A percentile compares a stretch with the other conserved stretches of the same genome.
Conservation (phyloP, 768 basidiomycete genomes). For the Leccinum arenicola region DNA sequence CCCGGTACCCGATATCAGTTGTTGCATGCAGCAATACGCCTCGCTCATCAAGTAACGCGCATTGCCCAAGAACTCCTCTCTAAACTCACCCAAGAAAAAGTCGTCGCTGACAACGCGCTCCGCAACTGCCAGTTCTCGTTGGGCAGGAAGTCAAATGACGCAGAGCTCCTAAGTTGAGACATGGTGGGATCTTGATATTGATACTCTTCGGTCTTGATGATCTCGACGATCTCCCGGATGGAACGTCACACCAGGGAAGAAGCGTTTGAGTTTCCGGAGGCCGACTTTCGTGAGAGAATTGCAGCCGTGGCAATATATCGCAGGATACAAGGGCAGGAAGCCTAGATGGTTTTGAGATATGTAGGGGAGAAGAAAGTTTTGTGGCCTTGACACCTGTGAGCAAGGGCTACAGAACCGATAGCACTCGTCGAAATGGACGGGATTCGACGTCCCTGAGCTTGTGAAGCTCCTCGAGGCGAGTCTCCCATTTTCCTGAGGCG, state of each 20-base stretch:
- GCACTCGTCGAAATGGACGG: conserved; percentile 28
- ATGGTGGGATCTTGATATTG: conserved; percentile 95
- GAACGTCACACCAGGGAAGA: conserved; percentile 82
- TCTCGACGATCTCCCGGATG: conserved; percentile 87
- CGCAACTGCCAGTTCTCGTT: conserved; percentile 71
- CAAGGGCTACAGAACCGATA: too few species aligned
- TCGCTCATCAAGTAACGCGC: conserved; percentile 95
- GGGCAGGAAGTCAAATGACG: conserved; percentile 94
- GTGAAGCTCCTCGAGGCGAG: conserved; percentile 92
- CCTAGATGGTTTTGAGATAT: conserved; percentile 56
- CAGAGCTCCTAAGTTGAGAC: conserved; percentile 79
- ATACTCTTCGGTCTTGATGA: conserved; percentile 93
- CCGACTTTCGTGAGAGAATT: conserved; percentile 64
- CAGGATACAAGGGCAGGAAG: conserved; percentile 85
- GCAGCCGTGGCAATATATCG: conserved; percentile 61
- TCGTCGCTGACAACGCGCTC: conserved; percentile 66
- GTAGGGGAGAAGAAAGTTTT: conserved; percentile 81
- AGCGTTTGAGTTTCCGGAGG: conserved; percentile 44
- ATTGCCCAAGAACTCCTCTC: conserved; percentile 92
- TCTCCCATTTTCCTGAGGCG: conserved; percentile 76
- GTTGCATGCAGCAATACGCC: conserved; percentile 97
- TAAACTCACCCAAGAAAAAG: too few species aligned
- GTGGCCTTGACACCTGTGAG: conserved; percentile 57
- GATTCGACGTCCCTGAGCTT: conserved; percentile 94
- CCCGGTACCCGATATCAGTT: conserved; percentile 36